Conservation (phyloP, 2,329 filamentous ascomycete species). For the Trichoderma aggressivum region DNA sequence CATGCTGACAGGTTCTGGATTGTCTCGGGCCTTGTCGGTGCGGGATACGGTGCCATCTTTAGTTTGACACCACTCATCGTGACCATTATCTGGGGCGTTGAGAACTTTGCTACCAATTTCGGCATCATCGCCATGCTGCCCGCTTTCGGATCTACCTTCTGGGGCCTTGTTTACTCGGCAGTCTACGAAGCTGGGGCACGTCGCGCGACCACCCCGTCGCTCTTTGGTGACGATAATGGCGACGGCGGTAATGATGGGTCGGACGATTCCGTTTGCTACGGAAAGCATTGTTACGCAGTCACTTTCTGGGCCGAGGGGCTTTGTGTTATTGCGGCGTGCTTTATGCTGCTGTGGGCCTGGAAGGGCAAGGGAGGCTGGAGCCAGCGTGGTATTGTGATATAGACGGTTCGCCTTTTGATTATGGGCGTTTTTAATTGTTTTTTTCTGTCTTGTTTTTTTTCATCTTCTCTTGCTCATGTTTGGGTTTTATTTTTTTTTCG, state of each 20-base stretch:
- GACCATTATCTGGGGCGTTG: slow-evolving; percentile 96
- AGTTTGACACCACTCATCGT: slow-evolving; percentile 86
- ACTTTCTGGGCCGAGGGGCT: slow-evolving; percentile 85
- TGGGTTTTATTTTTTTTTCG: background rate
- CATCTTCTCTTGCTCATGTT: no score
- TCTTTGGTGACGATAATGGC: slow-evolving; percentile 28
- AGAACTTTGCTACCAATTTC: slow-evolving; percentile 98
- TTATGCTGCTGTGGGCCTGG: slow-evolving; percentile 75
- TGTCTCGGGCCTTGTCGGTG: slow-evolving; percentile 78
- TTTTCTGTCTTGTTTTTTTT: background rate
- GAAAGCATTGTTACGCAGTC: slow-evolving; percentile 71
- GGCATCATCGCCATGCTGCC: slow-evolving; percentile 92
- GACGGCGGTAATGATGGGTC: slow-evolving; percentile 31
- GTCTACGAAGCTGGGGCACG: slow-evolving; percentile 70
- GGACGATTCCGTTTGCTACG: slow-evolving; percentile 69
- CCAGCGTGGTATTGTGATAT: slow-evolving; percentile 67
- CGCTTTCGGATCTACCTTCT: slow-evolving; percentile 81
- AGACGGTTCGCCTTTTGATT: slow-evolving; percentile 13
- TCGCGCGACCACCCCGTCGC: slow-evolving; percentile 27
- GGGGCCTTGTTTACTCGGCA: slow-evolving; percentile 83
- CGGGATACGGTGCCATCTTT: slow-evolving; percentile 91
- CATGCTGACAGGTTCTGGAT: slow-evolving; percentile 79
- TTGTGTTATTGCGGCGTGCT: slow-evolving; percentile 75
- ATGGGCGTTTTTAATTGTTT: background rate
- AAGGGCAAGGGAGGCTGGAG: slow-evolving; percentile 73